Evolutionary conservation across 352 stramenopile genomes (phyloP).

Genomic region (Pythium myriotylum): DNA sequence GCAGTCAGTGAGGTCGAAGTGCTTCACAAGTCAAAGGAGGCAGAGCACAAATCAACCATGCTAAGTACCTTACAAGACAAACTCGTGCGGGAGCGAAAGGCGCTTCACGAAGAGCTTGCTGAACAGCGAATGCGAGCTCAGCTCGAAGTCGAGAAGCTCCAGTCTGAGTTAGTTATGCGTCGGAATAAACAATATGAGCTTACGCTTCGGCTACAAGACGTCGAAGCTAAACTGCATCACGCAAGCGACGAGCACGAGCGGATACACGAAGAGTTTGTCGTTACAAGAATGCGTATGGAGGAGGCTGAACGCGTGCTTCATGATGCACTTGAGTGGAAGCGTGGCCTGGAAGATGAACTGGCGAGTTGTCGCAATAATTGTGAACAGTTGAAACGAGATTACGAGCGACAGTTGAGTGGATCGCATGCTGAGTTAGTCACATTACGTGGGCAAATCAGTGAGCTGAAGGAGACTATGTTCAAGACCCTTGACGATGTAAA

Average conservation of each 20-base stretch:
- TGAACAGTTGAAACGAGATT: constrained; percentile 5
- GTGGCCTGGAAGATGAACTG: constrained; percentile 46
- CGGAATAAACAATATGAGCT: constrained; percentile 85
- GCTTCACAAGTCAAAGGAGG: constrained; percentile 49
- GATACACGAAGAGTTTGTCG: constrained; percentile 47
- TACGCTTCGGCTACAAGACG: constrained; percentile 64
- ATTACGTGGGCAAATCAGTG: constrained; percentile 45
- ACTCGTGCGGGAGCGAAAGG: constrained; percentile 47
- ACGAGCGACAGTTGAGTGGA: constrained; percentile 13
- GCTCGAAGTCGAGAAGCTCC: constrained; percentile 62
- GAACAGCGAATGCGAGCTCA: constrained; percentile 48
- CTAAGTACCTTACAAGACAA: constrained; percentile 54
- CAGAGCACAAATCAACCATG: constrained; percentile 37
- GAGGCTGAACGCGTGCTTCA: constrained; percentile 62
- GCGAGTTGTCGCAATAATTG: constrained; percentile 14
- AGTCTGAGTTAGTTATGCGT: constrained; percentile 70
- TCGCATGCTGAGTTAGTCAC: constrained; percentile 35
- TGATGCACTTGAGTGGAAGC: constrained; percentile 58
- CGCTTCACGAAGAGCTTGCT: constrained; percentile 50
- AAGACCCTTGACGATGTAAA: constrained; percentile 39
- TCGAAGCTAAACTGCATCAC: constrained; percentile 52
- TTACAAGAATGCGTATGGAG: constrained; percentile 52
- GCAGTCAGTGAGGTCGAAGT: constrained; percentile 50
- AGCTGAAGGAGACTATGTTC: constrained; percentile 45
- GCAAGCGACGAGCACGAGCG: constrained; percentile 39